Base-by-base conservation (phyloP, 441 rosid genomes). In the Populus tomentosa region DNA sequence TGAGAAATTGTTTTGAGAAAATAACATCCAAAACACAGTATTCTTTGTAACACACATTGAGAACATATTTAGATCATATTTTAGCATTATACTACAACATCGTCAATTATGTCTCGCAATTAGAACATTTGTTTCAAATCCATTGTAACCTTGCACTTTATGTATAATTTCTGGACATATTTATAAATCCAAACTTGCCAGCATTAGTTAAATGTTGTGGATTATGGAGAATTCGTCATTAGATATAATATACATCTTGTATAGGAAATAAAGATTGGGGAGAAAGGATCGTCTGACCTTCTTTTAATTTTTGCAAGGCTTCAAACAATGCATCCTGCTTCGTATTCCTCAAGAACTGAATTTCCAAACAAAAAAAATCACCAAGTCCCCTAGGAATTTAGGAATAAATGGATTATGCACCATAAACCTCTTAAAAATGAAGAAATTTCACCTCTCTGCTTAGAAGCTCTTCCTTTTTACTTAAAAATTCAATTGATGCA, bases 301-400 rank as follows among this genome's bases (percentile, higher is more conserved):
- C 98, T 88, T 95, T 88, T 30, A 95, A 79, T 84, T 93, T 95
- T 80, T 87, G 90, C 30, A 91, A 84, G 72, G 98, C 97, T 77
- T 90, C 88, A 71, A 83, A 89, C 71, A 92, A 77, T 23, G 90
- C 88, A 10, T 88, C 85, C 76, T 90, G 91, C 6, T 80, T 28
- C 64, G 77, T 82, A 23, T 36, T 81, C 84, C 80, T 71, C 89
- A 92, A 82, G 70, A 50, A 79, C 94, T 94, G 85, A 46, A 81
- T 82, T 59, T 35, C 21, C n/a, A 56, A 82, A 72, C 56, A 32
- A 72, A n/a, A 69, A 69, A 18, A 69, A n/a, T n/a, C 6, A 36
- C 6, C 36, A 3, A 36, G 14, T 16, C 35, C 33, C n/a, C 16
- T 0, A 1, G 18, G n/a, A 30, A 32, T 4, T 67, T 20, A 1